Evolutionary conservation across 768 basidiomycete species (phyloP), one percentile per base, ranked within the genome.

Genomic region (Calocybe gangraenosa): DNA sequence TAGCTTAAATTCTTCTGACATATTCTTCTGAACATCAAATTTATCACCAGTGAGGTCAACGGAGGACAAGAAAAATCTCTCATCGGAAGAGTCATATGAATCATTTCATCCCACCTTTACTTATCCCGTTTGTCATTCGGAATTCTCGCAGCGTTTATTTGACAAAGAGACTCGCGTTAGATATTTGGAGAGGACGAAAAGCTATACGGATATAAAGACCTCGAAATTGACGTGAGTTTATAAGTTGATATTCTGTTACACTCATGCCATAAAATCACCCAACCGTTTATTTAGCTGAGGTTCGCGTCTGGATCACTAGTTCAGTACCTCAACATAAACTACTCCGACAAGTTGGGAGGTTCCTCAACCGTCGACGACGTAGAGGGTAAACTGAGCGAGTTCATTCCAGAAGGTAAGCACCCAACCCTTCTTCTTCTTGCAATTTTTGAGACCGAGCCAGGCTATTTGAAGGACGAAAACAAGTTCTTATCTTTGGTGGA

Each of bases 161-260:
- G n/a, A n/a, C n/a, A n/a, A n/a, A n/a, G n/a, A n/a, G n/a, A n/a
- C n/a, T n/a, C n/a, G n/a, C n/a, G n/a, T n/a, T 47, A 92, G 89
- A 93, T 99, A 58, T 97, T 83, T 59, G 95, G 95, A 42, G 92
- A 97, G 57, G 88, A 95, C 42, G 93, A 99, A 68, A 93, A 84
- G 68, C 85, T 98, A 45, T 97, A 95, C 61, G 95, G 95, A 2
- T 98, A 96, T 66, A 76, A 81, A 50, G 84, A 84, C 57, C 74
- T 99, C 25, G 62, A 75, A 20, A 84, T 98, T 55, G 81, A 95
- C 60, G 93, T 96, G 59, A 50, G 82, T 65, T 31, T 14, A 8
- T 8, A 31, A 8, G 8, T 31, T 31, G 30, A 31, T 14, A 8
- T 8, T 31, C 30, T 14, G 14, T 14, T 31, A 38, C 19, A 8